These are phyloP conservation scores for Daldinia eschscholtzii DNA, from an alignment of 2,329 filamentous ascomycete genomes.

Conservation along the genomic window DNA sequence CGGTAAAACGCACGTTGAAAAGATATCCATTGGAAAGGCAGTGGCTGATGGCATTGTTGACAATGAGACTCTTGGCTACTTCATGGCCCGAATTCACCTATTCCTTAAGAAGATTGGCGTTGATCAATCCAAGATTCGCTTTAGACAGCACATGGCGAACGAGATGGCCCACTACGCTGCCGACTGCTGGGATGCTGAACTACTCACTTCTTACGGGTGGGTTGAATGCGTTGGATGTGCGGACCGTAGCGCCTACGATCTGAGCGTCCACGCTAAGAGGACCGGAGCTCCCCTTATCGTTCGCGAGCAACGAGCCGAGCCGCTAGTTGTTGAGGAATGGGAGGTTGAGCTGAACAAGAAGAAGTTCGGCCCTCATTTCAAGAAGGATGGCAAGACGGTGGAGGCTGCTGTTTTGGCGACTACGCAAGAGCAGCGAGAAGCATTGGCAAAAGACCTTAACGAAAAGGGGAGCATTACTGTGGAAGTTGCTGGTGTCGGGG, in stretches of 20 bases:
- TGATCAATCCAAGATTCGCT: conserved; percentile 88
- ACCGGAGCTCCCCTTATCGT: conserved; percentile 90
- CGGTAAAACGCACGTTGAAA: conserved; percentile 82
- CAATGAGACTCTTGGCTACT: conserved; percentile 98
- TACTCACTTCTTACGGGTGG: conserved; percentile 94
- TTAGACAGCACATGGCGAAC: conserved; percentile 89
- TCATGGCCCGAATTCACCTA: conserved; percentile 90
- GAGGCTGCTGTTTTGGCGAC: conserved; percentile 82
- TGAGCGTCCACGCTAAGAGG: conserved; percentile 92
- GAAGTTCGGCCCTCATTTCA: conserved; percentile 94
- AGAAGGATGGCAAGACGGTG: conserved; percentile 90
- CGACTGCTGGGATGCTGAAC: conserved; percentile 98
- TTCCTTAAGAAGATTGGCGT: conserved; percentile 92
- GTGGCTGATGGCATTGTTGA: conserved; percentile 87
- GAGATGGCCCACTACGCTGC: conserved; percentile 83
- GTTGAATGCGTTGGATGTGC: conserved; percentile 98
- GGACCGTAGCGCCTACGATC: conserved; percentile 93
- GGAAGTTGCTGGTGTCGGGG: conserved; percentile 77
- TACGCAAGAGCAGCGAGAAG: conserved; percentile 84
- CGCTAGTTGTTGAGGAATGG: conserved; percentile 86
- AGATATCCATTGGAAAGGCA: conserved; percentile 85
- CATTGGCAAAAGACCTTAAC: conserved; percentile 79
- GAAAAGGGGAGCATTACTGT: conserved; percentile 81
- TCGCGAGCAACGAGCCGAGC: conserved; percentile 82
- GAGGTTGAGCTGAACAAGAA: conserved; percentile 91